Conservation (phyloP, 306 rosid genomes). For the Pterocarpus macrocarpus region DNA sequence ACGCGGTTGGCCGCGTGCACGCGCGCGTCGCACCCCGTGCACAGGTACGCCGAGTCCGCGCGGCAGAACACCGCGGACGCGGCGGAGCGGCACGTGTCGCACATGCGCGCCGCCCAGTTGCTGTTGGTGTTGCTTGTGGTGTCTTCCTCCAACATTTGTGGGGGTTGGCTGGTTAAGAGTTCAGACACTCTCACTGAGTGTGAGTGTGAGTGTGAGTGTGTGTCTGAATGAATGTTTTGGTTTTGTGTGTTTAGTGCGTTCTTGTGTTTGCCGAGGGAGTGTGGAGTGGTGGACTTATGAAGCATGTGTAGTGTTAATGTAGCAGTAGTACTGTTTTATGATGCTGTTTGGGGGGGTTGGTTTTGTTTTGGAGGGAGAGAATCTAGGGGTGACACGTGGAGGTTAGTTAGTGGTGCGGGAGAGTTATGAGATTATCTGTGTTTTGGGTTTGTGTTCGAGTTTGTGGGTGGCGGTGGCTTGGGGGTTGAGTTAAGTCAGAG, state of each 20-base stretch:
- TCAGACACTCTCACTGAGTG: background rate
- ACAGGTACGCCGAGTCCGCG: slow-evolving; percentile 69
- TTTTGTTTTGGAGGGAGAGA: slow-evolving; percentile 45
- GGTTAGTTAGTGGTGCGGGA: slow-evolving; percentile 54
- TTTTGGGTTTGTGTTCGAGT: slow-evolving; percentile 13
- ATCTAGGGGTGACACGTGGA: slow-evolving; percentile 74
- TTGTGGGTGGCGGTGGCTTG: slow-evolving; percentile 37
- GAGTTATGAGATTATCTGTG: slow-evolving; percentile 68
- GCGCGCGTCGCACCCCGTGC: slow-evolving; percentile 68
- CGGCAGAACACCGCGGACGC: slow-evolving; percentile 73
- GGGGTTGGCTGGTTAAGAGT: slow-evolving; percentile 11
- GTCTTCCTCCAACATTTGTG: slow-evolving; percentile 60
- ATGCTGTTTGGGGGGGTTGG: slow-evolving; percentile 15
- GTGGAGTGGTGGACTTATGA: too few species aligned
- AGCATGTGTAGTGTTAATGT: background rate
- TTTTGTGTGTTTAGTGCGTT: background rate
- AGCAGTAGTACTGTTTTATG: background rate
- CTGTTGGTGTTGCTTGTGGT: background rate
- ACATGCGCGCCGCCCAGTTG: slow-evolving; percentile 53
- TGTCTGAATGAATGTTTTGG: background rate
- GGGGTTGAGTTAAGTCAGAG: background rate
- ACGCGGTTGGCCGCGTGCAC: slow-evolving; percentile 64
- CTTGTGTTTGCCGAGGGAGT: too few species aligned
- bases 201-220: background rate
- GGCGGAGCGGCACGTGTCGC: slow-evolving; percentile 73